Conservation (phyloP, 495 filamentous ascomycete genomes). For the Tuber borchii region DNA sequence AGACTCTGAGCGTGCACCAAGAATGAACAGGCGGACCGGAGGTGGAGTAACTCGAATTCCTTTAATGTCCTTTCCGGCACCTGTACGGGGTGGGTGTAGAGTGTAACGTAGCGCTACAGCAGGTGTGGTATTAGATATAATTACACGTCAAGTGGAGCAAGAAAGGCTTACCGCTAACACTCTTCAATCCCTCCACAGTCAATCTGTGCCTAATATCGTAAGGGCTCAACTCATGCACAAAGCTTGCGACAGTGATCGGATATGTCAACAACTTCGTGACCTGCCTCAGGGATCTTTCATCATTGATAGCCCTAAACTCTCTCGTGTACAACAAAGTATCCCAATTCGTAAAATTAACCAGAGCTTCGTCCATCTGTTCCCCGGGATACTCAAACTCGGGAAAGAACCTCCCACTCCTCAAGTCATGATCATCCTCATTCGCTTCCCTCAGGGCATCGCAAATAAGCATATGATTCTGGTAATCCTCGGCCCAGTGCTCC, state of each 20-base stretch:
- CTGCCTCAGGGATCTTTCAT: constrained; percentile 78
- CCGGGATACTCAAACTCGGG: constrained; percentile 88
- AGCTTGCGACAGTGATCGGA: constrained; percentile 80
- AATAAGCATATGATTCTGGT: constrained; percentile 80
- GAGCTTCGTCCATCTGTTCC: constrained; percentile 78
- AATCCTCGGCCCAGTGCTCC: constrained; percentile 91
- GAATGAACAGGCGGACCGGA: constrained; percentile 82
- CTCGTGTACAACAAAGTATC: constrained; percentile 90
- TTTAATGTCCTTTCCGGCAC: constrained; percentile 66
- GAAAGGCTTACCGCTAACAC: constrained; percentile 66
- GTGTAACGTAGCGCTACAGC: constrained; percentile 82
- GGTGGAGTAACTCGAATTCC: constrained; percentile 76
- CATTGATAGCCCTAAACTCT: constrained; percentile 80
- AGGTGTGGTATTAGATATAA: neutral
- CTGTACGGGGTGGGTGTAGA: constrained; percentile 76
- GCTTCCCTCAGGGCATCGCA: constrained; percentile 85
- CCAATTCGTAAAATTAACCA: constrained; percentile 98
- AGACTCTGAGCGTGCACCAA: constrained; percentile 92
- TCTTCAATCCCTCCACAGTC: constrained; percentile 82
- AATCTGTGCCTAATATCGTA: constrained; percentile 72
- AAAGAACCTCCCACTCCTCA: constrained; percentile 83
- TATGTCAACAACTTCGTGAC: constrained; percentile 89
- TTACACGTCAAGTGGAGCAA: neutral
- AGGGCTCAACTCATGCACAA: constrained; percentile 88
- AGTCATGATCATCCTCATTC: constrained; percentile 97